phyloP scores from a whole-genome alignment of 208 protist species.

The Phytomonas sp. region DNA sequence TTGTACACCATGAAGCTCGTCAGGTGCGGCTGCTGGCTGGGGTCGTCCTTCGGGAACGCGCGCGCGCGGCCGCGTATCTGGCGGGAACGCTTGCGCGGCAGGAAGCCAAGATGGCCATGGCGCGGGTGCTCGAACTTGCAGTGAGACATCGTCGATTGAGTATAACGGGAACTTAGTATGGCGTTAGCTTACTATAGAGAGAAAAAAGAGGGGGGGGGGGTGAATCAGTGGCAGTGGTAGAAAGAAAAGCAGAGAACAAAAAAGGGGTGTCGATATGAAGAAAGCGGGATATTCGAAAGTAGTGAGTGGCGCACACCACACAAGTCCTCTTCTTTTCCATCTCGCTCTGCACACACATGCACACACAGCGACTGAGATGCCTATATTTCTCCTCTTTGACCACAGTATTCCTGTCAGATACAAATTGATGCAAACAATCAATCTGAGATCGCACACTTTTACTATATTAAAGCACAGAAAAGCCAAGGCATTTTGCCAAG shows the following conservation, averaged over 20 bases:
- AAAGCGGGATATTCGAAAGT: neutral
- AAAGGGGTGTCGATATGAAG: slow-evolving; percentile 1
- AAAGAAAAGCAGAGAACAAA: slow-evolving; percentile 9
- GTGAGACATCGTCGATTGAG: slow-evolving; percentile 63
- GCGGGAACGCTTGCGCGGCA: slow-evolving; percentile 94
- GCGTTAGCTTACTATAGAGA: neutral
- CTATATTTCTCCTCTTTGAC: neutral
- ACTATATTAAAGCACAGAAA: neutral
- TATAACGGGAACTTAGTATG: neutral
- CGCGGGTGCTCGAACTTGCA: slow-evolving; percentile 97
- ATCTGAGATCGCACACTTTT: neutral
- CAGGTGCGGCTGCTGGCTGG: slow-evolving; percentile 91
- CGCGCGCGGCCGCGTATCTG: slow-evolving; percentile 91
- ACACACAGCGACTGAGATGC: neutral
- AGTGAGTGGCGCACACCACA: neutral
- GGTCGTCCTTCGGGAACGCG: slow-evolving; percentile 95
- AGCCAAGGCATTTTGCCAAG: neutral
- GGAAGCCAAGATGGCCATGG: slow-evolving; percentile 97
- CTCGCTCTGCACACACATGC: neutral
- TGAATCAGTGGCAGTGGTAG: neutral
- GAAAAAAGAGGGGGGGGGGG: neutral
- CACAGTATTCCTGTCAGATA: neutral
- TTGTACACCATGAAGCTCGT: slow-evolving; percentile 99
- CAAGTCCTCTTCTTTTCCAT: neutral
- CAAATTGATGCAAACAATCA: neutral